phyloP scores from a whole-genome alignment of 2,329 filamentous ascomycete species.

The Scleromitrula shiraiana region DNA sequence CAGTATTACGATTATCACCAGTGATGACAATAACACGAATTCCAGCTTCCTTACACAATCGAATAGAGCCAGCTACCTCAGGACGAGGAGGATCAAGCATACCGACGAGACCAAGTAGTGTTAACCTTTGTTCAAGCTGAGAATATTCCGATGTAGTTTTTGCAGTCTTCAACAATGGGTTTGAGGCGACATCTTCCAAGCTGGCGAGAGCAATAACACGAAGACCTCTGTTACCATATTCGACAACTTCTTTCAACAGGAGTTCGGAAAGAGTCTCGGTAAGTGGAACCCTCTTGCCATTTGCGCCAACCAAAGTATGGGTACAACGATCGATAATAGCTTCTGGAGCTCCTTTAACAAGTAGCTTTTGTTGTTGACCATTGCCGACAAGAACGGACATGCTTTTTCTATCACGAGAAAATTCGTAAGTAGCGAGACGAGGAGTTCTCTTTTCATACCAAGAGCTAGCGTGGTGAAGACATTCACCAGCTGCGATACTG shows the following conservation, averaged over 20 bases:
- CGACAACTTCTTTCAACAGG: slow-evolving; percentile 70
- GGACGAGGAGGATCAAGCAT: slow-evolving; percentile 96
- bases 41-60: slow-evolving; percentile 83
- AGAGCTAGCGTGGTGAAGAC: slow-evolving; percentile 73
- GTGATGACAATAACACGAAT: slow-evolving; percentile 98
- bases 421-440: slow-evolving; percentile 84
- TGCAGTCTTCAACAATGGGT: slow-evolving; percentile 63
- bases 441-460: slow-evolving; percentile 72
- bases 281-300: slow-evolving; percentile 70
- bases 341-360: slow-evolving; percentile 96
- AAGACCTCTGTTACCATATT: slow-evolving; percentile 86
- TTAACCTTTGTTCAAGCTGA: slow-evolving; percentile 87
- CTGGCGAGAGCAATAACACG: slow-evolving; percentile 91
- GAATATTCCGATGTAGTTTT: slow-evolving; percentile 79
- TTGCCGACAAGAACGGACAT: slow-evolving; percentile 90
- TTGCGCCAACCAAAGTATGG: slow-evolving; percentile 65
- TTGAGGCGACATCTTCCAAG: slow-evolving; percentile 64
- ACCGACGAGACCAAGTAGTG: slow-evolving; percentile 82
- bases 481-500: slow-evolving; percentile 44
- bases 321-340: slow-evolving; percentile 90
- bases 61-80: slow-evolving; percentile 79
- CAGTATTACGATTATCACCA: slow-evolving; percentile 95
- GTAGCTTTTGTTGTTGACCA: slow-evolving; percentile 64
- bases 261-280: slow-evolving; percentile 60
- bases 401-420: slow-evolving; percentile 95